These are phyloP conservation scores for Neonectria ditissima DNA, from an alignment of 2,329 filamentous ascomycete species.

Conservation along the genomic window DNA sequence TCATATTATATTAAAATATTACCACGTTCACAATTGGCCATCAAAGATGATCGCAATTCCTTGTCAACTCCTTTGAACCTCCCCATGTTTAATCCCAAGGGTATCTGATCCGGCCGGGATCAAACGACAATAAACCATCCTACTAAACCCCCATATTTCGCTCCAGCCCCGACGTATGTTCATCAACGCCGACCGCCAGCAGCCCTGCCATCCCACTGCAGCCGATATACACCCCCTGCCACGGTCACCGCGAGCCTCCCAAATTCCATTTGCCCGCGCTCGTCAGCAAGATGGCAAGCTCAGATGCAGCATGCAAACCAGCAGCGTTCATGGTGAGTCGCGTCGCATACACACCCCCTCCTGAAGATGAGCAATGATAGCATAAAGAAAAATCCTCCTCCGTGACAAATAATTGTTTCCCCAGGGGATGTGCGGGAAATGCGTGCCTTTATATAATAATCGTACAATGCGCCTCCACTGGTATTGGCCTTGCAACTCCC, in stretches of 20 bases:
- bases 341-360: background rate
- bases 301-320: background rate
- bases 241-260: slow-evolving; percentile 3
- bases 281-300: too few relatives aligned
- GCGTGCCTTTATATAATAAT: slow-evolving; percentile 28
- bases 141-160: background rate
- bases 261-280: background rate
- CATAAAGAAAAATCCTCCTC: slow-evolving; percentile 23
- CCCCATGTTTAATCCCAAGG: background rate
- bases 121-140: background rate
- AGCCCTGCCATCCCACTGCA: slow-evolving; percentile 1
- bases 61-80: background rate
- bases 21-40: slow-evolving; percentile 7
- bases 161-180: background rate
- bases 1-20: slow-evolving; percentile 14
- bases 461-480: slow-evolving; percentile 24
- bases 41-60: background rate
- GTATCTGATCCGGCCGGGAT: slow-evolving; percentile 1
- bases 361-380: slow-evolving; percentile 7
- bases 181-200: background rate
- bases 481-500: slow-evolving; percentile 31
- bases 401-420: slow-evolving; percentile 16
- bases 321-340: background rate
- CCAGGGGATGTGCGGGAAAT: slow-evolving; percentile 1
- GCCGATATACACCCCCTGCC: background rate